Evolutionary conservation across 352 stramenopile species (phyloP).

Genomic region (Pythium periplocum): DNA sequence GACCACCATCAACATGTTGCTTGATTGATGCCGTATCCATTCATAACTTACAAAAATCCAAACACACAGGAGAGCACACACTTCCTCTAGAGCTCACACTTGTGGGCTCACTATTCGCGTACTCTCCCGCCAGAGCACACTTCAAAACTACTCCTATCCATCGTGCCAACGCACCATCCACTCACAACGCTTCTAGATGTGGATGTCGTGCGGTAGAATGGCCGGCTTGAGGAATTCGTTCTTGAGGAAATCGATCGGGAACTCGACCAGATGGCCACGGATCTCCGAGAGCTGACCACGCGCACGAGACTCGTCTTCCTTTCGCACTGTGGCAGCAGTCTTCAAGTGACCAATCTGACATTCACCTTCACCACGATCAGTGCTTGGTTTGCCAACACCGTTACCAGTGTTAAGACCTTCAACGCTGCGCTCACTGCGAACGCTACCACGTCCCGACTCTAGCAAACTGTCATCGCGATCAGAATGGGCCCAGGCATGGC

Average conservation of each 20-base stretch:
- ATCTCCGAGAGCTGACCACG: slow-evolving; percentile 76
- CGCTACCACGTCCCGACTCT: slow-evolving; percentile 45
- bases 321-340: slow-evolving; percentile 75
- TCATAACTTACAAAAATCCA: too few relatives aligned
- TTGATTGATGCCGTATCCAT: too few relatives aligned
- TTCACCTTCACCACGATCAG: slow-evolving; percentile 44
- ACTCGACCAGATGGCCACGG: slow-evolving; percentile 79
- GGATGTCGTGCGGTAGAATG: slow-evolving; percentile 75
- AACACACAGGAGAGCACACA: too few relatives aligned
- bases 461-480: slow-evolving; percentile 47
- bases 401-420: slow-evolving; percentile 21
- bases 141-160: too few relatives aligned
- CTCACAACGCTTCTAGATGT: slow-evolving; percentile 50
- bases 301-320: slow-evolving; percentile 66
- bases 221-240: slow-evolving; percentile 83
- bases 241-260: slow-evolving; percentile 78
- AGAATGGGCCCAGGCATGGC: slow-evolving; percentile 21
- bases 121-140: too few relatives aligned
- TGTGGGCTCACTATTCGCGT: too few relatives aligned
- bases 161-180: too few relatives aligned
- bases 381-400: slow-evolving; percentile 8
- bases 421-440: slow-evolving; percentile 30
- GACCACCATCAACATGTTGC: too few relatives aligned
- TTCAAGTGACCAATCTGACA: slow-evolving; percentile 82
- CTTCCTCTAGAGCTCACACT: too few relatives aligned